Evolutionary conservation across 1,139 yeast species (phyloP).

Genomic region (Protomyces pachydermus): DNA sequence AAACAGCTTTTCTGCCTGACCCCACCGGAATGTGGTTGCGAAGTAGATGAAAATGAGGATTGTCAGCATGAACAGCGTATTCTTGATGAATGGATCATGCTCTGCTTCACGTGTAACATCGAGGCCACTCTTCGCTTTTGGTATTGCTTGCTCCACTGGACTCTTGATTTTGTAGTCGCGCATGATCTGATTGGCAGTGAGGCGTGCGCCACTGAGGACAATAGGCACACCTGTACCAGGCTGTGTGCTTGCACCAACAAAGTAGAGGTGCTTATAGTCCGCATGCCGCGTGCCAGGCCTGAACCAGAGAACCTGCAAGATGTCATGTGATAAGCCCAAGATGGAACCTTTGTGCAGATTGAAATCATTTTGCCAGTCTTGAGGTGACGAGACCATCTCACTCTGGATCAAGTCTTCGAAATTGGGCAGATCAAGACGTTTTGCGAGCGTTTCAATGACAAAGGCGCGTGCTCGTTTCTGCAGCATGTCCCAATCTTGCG

Average conservation of each 20-base stretch:
- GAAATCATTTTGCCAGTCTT: constrained; percentile 24
- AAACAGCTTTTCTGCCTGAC: not conserved
- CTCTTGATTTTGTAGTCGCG: constrained; percentile 7
- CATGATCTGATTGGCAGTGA: constrained; percentile 19
- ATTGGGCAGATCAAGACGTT: constrained; percentile 9
- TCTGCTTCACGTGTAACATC: constrained; percentile 3
- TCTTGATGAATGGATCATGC: constrained; percentile 10
- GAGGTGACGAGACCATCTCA: constrained; percentile 23
- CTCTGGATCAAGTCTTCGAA: constrained; percentile 12
- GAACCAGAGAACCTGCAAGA: constrained; percentile 26
- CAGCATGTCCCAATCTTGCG: constrained; percentile 23
- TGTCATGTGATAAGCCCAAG: constrained; percentile 27
- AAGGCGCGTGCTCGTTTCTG: constrained; percentile 12
- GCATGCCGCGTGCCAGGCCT: constrained; percentile 22
- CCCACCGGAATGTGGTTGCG: not conserved
- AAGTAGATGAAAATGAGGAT: constrained; percentile 1
- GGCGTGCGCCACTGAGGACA: constrained; percentile 24
- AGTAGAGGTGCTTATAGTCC: constrained; percentile 17
- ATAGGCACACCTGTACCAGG: constrained; percentile 28
- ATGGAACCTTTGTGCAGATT: constrained; percentile 22
- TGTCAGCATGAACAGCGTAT: constrained; percentile 3
- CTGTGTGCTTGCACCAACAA: constrained; percentile 28
- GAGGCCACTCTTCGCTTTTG: constrained; percentile 11
- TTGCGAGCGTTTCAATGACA: constrained; percentile 20
- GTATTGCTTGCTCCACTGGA: constrained; percentile 9